Conservation (phyloP, 805 yeast species). For the Hanseniaspora valbyensis region DNA sequence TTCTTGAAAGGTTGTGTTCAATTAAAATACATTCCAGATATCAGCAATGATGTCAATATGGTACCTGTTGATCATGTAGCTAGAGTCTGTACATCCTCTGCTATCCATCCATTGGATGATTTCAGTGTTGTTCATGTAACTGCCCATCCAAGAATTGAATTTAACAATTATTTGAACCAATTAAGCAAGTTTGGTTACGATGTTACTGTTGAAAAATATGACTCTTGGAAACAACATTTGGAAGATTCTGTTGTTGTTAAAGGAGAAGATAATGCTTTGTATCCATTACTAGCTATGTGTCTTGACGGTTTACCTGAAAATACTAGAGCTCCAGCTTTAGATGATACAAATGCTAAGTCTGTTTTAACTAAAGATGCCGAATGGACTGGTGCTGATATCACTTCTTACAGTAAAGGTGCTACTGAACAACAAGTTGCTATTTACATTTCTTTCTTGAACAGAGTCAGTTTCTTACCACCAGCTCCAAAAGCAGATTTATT, state of each 20-base stretch:
- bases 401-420: slow-evolving; percentile 63
- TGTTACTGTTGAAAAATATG: slow-evolving; percentile 52
- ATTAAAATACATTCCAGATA: slow-evolving; percentile 75
- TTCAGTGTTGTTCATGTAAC: slow-evolving; percentile 88
- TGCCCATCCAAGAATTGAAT: slow-evolving; percentile 82
- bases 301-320: slow-evolving; percentile 82
- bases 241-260: slow-evolving; percentile 69
- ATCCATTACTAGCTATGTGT: slow-evolving; percentile 88
- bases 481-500: slow-evolving; percentile 34
- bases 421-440: slow-evolving; percentile 52
- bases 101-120: slow-evolving; percentile 53
- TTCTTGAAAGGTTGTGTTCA: slow-evolving; percentile 92
- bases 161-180: slow-evolving; percentile 61
- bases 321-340: slow-evolving; percentile 91
- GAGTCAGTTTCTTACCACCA: slow-evolving; percentile 65
- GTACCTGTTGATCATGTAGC: slow-evolving; percentile 99
- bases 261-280: slow-evolving; percentile 72
- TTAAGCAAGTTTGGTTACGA: slow-evolving; percentile 63
- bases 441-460: slow-evolving; percentile 68
- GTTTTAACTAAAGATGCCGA: slow-evolving; percentile 50
- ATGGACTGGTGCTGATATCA: slow-evolving; percentile 56
- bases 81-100: slow-evolving; percentile 70
- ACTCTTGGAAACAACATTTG: slow-evolving; percentile 64
- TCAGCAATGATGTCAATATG: slow-evolving; percentile 80
- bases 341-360: slow-evolving; percentile 70